A percentile compares a stretch with the other conserved stretches of the same genome.
Conservation (phyloP, 1,139 yeast species). For the Scheffersomyces illinoinensis region DNA sequence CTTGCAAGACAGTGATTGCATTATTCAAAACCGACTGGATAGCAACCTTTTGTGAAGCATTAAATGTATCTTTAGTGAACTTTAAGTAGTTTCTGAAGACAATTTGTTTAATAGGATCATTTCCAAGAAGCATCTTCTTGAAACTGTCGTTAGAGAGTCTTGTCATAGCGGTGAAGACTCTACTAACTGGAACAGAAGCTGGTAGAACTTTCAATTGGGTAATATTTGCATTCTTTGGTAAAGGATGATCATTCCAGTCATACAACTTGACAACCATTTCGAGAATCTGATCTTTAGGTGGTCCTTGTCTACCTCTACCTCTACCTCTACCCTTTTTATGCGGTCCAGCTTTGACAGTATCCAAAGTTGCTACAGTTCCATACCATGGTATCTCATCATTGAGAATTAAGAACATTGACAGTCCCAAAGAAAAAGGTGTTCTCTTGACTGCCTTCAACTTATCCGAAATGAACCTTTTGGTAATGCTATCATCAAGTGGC, state of each 20-base stretch:
- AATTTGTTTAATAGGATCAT: constrained; percentile 59
- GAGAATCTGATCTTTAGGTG: constrained; percentile 21
- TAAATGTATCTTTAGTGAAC: constrained; percentile 49
- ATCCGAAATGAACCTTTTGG: constrained; percentile 44
- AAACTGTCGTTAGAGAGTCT: constrained; percentile 58
- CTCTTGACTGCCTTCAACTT: constrained; percentile 43
- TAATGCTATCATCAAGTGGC: constrained; percentile 36
- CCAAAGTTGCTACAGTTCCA: constrained; percentile 50
- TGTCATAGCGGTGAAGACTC: constrained; percentile 67
- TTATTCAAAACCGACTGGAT: constrained; percentile 69
- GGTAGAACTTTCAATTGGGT: constrained; percentile 53
- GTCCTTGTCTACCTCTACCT: constrained; percentile 23
- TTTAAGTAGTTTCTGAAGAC: constrained; percentile 55
- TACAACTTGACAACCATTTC: constrained; percentile 53
- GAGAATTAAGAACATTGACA: constrained; percentile 46
- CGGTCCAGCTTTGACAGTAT: constrained; percentile 21
- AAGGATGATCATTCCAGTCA: constrained; percentile 54
- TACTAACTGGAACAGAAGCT: constrained; percentile 60
- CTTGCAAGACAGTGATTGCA: constrained; percentile 63
- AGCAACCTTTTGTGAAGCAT: constrained; percentile 67
- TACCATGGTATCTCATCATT: constrained; percentile 41
- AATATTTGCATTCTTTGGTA: constrained; percentile 46
- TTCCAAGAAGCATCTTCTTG: constrained; percentile 59
- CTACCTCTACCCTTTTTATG: constrained; percentile 30
- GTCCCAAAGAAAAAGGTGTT: constrained; percentile 49